A percentile compares a stretch with the other conserved stretches of the same genome.
These are phyloP conservation scores for Sporothrix globosa DNA, from an alignment of 2,329 filamentous ascomycete genomes.

Conservation along the genomic window DNA sequence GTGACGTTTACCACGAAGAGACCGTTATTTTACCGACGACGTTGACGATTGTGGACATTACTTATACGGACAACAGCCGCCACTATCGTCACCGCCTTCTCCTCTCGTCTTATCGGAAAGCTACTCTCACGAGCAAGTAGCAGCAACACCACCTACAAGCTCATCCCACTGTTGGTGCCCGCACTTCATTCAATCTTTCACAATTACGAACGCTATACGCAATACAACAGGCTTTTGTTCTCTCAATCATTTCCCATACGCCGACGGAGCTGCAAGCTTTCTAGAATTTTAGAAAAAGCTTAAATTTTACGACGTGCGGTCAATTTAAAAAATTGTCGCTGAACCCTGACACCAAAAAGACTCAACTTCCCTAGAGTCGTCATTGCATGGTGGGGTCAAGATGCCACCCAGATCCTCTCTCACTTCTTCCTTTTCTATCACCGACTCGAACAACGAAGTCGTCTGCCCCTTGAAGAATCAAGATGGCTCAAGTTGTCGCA, in stretches of 20 bases:
- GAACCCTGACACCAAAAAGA: neutral
- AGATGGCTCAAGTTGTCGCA: slow-evolving; percentile 94
- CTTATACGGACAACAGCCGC: slow-evolving; percentile 18
- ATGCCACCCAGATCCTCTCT: slow-evolving; percentile 90
- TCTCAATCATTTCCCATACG: neutral
- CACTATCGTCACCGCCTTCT: slow-evolving; percentile 35
- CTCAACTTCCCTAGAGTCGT: slow-evolving; percentile 26
- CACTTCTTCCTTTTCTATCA: slow-evolving; percentile 88
- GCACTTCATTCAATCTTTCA: slow-evolving; percentile 15
- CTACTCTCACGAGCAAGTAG: slow-evolving; percentile 29
- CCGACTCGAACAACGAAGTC: slow-evolving; percentile 92
- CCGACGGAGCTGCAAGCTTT: slow-evolving; percentile 19
- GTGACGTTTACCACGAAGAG: slow-evolving; percentile 11
- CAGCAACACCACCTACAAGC: neutral
- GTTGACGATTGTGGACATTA: slow-evolving; percentile 6
- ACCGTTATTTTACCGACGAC: neutral
- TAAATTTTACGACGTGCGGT: neutral
- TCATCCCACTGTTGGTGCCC: slow-evolving; percentile 33
- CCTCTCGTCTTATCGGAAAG: slow-evolving; percentile 36
- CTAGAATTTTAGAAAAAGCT: slow-evolving; percentile 20
- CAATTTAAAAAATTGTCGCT: slow-evolving; percentile 12
- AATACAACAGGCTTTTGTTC: neutral
- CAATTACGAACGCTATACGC: slow-evolving; percentile 3
- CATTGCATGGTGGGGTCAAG: slow-evolving; percentile 62
- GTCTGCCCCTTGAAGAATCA: slow-evolving; percentile 95